Conservation (phyloP, 1,139 yeast species). For the Debaryomyces fabryi region DNA sequence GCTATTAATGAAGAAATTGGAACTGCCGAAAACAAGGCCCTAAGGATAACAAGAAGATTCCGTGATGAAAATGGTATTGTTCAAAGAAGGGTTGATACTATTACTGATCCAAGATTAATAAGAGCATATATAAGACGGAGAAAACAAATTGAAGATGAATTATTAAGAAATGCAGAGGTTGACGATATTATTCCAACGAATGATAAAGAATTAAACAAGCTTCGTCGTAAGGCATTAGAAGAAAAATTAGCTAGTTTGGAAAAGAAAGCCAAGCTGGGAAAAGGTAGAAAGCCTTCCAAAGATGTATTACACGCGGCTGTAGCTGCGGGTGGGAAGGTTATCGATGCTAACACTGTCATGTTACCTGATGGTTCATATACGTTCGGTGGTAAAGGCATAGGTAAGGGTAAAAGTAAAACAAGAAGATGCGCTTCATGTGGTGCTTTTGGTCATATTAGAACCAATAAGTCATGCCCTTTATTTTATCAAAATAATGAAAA, state of each 20-base stretch:
- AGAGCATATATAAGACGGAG: constrained; percentile 82
- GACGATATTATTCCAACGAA: constrained; percentile 79
- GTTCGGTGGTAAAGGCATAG: constrained; percentile 64
- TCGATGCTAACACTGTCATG: constrained; percentile 47
- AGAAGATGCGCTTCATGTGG: constrained; percentile 95
- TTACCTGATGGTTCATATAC: constrained; percentile 52
- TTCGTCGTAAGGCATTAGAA: constrained; percentile 76
- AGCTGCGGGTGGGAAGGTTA: constrained; percentile 46
- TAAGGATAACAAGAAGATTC: constrained; percentile 77
- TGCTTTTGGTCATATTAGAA: constrained; percentile 90
- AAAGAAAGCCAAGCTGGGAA: constrained; percentile 57
- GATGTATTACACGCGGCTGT: constrained; percentile 52
- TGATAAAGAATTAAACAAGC: constrained; percentile 81
- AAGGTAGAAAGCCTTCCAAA: constrained; percentile 41
- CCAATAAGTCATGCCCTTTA: constrained; percentile 90
- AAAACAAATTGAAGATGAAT: constrained; percentile 74
- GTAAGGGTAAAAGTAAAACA: constrained; percentile 77
- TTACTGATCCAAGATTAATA: constrained; percentile 84
- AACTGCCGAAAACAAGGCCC: constrained; percentile 44
- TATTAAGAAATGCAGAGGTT: constrained; percentile 54
- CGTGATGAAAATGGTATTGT: constrained; percentile 85
- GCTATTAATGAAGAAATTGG: constrained; percentile 23
- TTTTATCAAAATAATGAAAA: constrained; percentile 39
- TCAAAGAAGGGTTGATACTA: constrained; percentile 77
- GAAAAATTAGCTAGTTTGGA: constrained; percentile 84